Percentiles rank a stretch among this genome's conserved stretches.
phyloP scores from a whole-genome alignment of 2,329 filamentous ascomycete species.

The Beauveria varroae region DNA sequence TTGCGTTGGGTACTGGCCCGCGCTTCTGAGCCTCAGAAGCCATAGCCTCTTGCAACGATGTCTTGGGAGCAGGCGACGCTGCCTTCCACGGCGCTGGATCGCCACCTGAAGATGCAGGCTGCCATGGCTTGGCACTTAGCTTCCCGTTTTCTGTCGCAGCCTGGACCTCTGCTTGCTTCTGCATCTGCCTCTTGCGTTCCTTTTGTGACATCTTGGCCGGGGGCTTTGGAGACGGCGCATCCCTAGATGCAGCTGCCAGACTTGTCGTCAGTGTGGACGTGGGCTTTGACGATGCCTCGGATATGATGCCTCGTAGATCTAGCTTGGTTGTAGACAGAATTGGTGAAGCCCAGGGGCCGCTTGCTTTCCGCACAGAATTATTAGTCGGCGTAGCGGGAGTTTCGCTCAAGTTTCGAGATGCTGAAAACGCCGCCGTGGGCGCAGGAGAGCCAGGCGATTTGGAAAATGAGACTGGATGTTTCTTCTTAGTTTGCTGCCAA shows the following conservation, averaged over 20 bases:
- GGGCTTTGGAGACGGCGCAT: constrained; percentile 25
- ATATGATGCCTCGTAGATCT: constrained; percentile 72
- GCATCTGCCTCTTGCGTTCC: constrained; percentile 78
- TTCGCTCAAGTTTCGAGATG: not conserved
- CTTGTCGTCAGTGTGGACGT: constrained; percentile 47
- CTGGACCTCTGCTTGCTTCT: constrained; percentile 49
- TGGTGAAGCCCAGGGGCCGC: constrained; percentile 43
- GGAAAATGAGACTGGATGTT: constrained; percentile 11
- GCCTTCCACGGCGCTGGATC: constrained; percentile 60
- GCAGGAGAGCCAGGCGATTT: not conserved
- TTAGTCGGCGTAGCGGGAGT: not conserved
- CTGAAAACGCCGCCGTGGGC: not conserved
- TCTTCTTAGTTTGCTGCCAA: constrained; percentile 23
- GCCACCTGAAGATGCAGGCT: constrained; percentile 30
- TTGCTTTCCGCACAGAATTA: constrained; percentile 11
- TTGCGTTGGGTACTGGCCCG: constrained; percentile 26
- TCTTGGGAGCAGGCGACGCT: constrained; percentile 39
- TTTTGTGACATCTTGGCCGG: constrained; percentile 75
- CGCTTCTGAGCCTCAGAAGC: constrained; percentile 22
- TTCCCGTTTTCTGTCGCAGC: constrained; percentile 29
- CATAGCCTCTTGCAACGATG: constrained; percentile 43
- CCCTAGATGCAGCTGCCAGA: constrained; percentile 41
- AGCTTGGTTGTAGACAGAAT: constrained; percentile 54
- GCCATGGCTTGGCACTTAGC: constrained; percentile 35
- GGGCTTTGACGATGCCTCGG: constrained; percentile 43